Conservation (phyloP, 1,284 basidiomycete species). For the Tetrapyrgos nigripes region DNA sequence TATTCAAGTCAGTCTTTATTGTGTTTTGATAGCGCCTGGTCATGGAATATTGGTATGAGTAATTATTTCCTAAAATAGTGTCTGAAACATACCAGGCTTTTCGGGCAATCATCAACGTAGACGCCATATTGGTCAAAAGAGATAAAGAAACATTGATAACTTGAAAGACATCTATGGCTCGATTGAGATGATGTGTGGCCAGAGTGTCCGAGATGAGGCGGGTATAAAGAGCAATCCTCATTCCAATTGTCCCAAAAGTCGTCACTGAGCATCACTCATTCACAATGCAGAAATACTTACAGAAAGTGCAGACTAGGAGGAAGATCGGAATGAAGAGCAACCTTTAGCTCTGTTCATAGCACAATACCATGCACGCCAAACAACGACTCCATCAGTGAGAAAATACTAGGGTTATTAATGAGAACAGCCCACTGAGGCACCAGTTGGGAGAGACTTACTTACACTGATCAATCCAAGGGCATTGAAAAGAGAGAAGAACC, state of each 20-base stretch:
- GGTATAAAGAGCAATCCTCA: conserved; percentile 5
- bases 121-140: conserved; percentile 18
- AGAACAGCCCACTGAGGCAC: neutral
- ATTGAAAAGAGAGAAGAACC: conserved; percentile 9
- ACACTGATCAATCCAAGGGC: conserved; percentile 2
- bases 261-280: conserved; percentile 7
- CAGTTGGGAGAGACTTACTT: too few relatives aligned
- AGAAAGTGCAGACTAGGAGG: neutral
- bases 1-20: conserved; percentile 9
- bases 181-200: neutral
- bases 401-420: conserved; percentile 10
- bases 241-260: conserved; percentile 8
- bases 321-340: neutral
- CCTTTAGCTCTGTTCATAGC: neutral
- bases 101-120: conserved; percentile 13
- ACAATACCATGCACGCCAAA: conserved; percentile 23
- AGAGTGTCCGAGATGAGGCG: neutral
- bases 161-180: conserved; percentile 14
- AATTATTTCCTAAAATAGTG: neutral
- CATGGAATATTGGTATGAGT: too few relatives aligned
- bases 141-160: conserved; percentile 12
- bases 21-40: neutral
- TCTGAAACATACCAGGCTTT: conserved; percentile 12
- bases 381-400: conserved; percentile 17
- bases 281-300: conserved; percentile 6